phyloP scores from a whole-genome alignment of 2,329 filamentous ascomycete species.

The Aspergillus thermomutatus region DNA sequence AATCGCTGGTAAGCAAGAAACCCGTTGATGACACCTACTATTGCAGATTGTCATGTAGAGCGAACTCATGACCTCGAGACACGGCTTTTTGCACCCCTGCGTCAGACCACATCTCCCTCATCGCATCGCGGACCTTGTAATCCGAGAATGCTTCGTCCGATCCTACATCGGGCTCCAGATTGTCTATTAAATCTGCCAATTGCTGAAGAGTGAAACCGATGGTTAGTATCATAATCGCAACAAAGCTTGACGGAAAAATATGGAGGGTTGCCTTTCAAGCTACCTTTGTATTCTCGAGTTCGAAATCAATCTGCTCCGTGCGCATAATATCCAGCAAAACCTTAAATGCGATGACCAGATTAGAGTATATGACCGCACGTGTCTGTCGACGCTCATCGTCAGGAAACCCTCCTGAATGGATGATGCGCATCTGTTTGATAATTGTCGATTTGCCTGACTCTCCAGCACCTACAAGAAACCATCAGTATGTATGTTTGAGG shows the following conservation, averaged over 20 bases:
- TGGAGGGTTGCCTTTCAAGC: constrained; percentile 26
- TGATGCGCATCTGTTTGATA: constrained; percentile 98
- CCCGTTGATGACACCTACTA: constrained; percentile 62
- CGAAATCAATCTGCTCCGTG: constrained; percentile 75
- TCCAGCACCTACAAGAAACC: constrained; percentile 66
- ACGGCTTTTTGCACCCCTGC: constrained; percentile 82
- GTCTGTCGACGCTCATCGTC: constrained; percentile 88
- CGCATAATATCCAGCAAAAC: constrained; percentile 88
- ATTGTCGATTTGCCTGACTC: constrained; percentile 96
- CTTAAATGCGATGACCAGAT: constrained; percentile 88
- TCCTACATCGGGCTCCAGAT: constrained; percentile 73
- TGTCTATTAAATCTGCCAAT: constrained; percentile 71
- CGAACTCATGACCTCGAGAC: constrained; percentile 90
- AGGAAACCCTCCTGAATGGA: constrained; percentile 89
- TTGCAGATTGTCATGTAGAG: constrained; percentile 88
- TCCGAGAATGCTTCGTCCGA: constrained; percentile 75
- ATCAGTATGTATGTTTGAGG: neutral
- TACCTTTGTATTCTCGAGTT: constrained; percentile 75
- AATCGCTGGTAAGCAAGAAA: constrained; percentile 5
- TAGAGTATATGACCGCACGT: constrained; percentile 93
- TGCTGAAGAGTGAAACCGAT: constrained; percentile 50
- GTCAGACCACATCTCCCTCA: constrained; percentile 82
- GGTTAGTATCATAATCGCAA: neutral
- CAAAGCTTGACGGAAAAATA: neutral
- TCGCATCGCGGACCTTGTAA: constrained; percentile 62